phyloP scores from a whole-genome alignment of 2,329 filamentous ascomycete genomes.

The Colletotrichum trifolii region DNA sequence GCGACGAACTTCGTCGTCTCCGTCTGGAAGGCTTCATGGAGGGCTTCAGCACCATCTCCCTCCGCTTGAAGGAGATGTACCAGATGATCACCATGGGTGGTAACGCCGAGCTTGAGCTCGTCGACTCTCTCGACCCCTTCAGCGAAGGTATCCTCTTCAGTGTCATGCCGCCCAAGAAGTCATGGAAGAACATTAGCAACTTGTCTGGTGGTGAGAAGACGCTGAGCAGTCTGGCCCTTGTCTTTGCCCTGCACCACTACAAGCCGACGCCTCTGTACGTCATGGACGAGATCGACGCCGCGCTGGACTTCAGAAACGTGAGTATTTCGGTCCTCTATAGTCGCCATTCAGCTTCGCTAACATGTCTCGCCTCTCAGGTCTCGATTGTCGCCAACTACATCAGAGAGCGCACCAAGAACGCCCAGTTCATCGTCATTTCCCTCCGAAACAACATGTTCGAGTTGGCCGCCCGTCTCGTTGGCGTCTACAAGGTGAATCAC shows the following conservation, averaged over 20 bases:
- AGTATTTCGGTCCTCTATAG: conserved; percentile 55
- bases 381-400: conserved; percentile 99
- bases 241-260: conserved; percentile 98
- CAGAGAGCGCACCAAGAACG: conserved; percentile 99
- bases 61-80: conserved; percentile 99
- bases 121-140: conserved; percentile 96
- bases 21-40: conserved; percentile 98
- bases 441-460: conserved; percentile 99
- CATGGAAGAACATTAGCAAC: conserved; percentile 99
- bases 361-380: conserved; percentile 65
- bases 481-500: conserved; percentile 99
- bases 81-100: conserved; percentile 99
- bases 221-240: conserved; percentile 87
- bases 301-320: conserved; percentile 96
- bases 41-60: conserved; percentile 92
- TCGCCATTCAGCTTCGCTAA: conserved; percentile 31
- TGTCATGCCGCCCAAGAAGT: conserved; percentile 99
- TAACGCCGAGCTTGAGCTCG: conserved; percentile 96
- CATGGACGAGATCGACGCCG: conserved; percentile 99
- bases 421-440: conserved; percentile 98
- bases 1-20: conserved; percentile 89
- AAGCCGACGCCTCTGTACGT: conserved; percentile 98
- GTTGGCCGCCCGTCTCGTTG: conserved; percentile 91
- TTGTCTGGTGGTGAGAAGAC: conserved; percentile 98
- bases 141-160: conserved; percentile 96